These are phyloP conservation scores for Lomentospora prolificans DNA, from an alignment of 2,329 filamentous ascomycete genomes.

Conservation along the genomic window DNA sequence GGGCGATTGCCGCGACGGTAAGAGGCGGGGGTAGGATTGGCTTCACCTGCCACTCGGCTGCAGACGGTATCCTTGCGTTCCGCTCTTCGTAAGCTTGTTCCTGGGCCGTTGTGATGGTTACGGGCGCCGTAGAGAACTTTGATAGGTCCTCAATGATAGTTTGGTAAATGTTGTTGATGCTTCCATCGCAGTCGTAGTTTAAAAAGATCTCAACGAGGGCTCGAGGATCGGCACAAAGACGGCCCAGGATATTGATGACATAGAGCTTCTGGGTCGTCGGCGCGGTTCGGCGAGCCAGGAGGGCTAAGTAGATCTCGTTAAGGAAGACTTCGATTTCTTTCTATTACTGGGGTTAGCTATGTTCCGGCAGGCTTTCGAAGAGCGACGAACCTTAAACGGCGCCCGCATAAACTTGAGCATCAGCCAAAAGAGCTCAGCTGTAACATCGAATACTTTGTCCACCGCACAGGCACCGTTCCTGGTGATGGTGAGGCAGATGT, in stretches of 20 bases:
- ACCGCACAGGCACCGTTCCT: constrained; percentile 92
- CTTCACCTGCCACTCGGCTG: constrained; percentile 74
- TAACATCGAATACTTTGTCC: constrained; percentile 86
- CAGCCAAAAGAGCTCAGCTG: constrained; percentile 95
- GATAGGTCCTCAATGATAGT: constrained; percentile 89
- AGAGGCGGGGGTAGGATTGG: constrained; percentile 80
- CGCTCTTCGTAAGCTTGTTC: constrained; percentile 83
- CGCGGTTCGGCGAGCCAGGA: constrained; percentile 78
- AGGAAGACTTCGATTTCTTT: constrained; percentile 97
- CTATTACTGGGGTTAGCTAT: constrained; percentile 30
- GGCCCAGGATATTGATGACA: constrained; percentile 75
- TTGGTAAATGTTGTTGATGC: constrained; percentile 95
- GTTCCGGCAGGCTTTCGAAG: neutral
- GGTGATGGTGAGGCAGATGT: constrained; percentile 88
- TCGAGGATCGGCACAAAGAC: constrained; percentile 75
- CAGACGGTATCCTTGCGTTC: constrained; percentile 48
- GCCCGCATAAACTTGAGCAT: constrained; percentile 91
- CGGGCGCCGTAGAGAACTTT: constrained; percentile 70
- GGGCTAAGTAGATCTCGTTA: constrained; percentile 92
- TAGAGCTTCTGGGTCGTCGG: constrained; percentile 87
- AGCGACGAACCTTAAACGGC: constrained; percentile 65
- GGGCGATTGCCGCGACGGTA: constrained; percentile 65
- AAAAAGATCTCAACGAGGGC: constrained; percentile 91
- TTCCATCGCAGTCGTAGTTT: constrained; percentile 95
- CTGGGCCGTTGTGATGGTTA: constrained; percentile 63